phyloP scores from a whole-genome alignment of 208 protist species.

The Tritrichomonas foetus region DNA sequence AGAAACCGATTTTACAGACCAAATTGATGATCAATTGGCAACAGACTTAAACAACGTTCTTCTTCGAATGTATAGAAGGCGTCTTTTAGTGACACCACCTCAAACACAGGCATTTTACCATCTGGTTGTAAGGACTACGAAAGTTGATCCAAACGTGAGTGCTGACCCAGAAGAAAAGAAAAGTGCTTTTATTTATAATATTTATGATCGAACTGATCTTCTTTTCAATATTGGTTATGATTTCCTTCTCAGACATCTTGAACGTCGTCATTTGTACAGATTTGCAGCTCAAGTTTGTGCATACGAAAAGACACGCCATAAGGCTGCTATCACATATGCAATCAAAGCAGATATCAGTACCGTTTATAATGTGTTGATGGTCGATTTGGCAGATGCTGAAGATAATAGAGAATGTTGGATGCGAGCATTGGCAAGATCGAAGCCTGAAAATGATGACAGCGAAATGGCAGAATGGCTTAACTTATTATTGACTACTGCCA shows the following conservation, averaged over 20 bases:
- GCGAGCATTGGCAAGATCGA: background rate
- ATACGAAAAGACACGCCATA: background rate
- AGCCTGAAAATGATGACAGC: background rate
- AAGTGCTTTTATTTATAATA: no score
- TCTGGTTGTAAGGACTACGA: background rate
- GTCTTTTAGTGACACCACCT: background rate
- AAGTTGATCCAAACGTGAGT: no score
- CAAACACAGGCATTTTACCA: background rate
- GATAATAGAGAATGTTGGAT: conserved; percentile 12
- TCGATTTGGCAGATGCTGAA: background rate
- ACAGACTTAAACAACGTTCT: background rate
- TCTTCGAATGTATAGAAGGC: background rate
- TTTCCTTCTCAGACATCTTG: background rate
- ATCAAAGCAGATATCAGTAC: background rate
- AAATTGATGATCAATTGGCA: background rate
- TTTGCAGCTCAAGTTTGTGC: conserved; percentile 16
- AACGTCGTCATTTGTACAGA: background rate
- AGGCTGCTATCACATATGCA: background rate
- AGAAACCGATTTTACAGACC: background rate
- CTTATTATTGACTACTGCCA: background rate
- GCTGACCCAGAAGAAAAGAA: no score
- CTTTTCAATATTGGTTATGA: background rate
- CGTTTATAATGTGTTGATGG: background rate
- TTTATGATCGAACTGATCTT: no score
- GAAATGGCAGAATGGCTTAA: background rate